These are phyloP conservation scores for Cyphellophora attinorum DNA, from an alignment of 2,329 filamentous ascomycete species.

Conservation along the genomic window DNA sequence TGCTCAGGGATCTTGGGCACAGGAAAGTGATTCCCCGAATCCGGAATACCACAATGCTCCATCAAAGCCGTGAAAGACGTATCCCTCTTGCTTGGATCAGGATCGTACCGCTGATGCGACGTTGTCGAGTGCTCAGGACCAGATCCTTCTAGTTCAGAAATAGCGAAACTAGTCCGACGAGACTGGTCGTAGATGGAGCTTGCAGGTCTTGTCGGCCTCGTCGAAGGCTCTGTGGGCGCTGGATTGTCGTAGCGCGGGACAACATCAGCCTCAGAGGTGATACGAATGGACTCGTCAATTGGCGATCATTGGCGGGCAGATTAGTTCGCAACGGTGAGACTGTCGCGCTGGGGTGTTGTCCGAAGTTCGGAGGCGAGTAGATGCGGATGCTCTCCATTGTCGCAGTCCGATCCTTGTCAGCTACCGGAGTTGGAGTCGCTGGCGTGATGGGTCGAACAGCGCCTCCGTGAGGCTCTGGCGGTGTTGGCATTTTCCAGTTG, in stretches of 20 bases:
- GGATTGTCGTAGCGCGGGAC: neutral
- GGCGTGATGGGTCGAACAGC: slow-evolving; percentile 6
- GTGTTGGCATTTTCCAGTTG: slow-evolving; percentile 18
- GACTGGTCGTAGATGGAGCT: neutral
- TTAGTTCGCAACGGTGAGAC: slow-evolving; percentile 14
- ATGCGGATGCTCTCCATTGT: slow-evolving; percentile 38
- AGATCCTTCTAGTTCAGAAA: slow-evolving; percentile 3
- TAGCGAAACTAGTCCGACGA: slow-evolving; percentile 1
- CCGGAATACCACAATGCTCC: slow-evolving; percentile 16
- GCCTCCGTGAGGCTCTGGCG: slow-evolving; percentile 13
- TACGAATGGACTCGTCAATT: slow-evolving; percentile 15
- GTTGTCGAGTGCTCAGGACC: neutral
- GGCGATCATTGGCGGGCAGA: neutral
- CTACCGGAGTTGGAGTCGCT: slow-evolving; percentile 21
- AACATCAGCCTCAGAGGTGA: slow-evolving; percentile 11
- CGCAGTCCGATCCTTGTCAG: slow-evolving; percentile 13
- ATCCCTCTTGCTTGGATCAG: slow-evolving; percentile 7
- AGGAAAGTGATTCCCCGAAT: slow-evolving; percentile 10
- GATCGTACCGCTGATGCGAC: slow-evolving; percentile 2
- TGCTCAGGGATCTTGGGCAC: slow-evolving; percentile 15
- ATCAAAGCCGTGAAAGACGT: slow-evolving; percentile 19
- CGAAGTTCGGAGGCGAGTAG: slow-evolving; percentile 31
- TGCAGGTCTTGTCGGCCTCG: neutral
- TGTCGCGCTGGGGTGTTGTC: slow-evolving; percentile 9
- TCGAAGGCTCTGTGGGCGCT: neutral